These are phyloP conservation scores for Theileria orientalis DNA, from an alignment of 169 alveolate species.

Conservation along the genomic window DNA sequence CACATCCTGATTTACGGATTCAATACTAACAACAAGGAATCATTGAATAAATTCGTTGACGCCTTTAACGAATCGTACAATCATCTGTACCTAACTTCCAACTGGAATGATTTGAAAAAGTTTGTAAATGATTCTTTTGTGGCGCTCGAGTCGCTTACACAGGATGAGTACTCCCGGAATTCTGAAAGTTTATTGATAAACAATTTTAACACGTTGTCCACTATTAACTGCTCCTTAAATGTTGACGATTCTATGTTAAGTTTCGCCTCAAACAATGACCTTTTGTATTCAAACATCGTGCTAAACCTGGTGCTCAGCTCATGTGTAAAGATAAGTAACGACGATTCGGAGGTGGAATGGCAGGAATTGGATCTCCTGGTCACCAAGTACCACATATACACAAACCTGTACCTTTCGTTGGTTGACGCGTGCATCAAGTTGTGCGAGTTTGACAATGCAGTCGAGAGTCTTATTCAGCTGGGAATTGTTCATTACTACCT, in stretches of 20 bases:
- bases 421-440: slow-evolving; percentile 17
- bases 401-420: slow-evolving; percentile 15
- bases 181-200: not conserved
- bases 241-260: not conserved
- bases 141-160: not conserved
- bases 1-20: not conserved
- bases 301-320: slow-evolving; percentile 8
- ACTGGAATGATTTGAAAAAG: slow-evolving; percentile 3
- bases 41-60: not conserved
- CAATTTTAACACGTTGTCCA: slow-evolving; percentile 1
- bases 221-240: not conserved
- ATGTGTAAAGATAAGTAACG: not conserved
- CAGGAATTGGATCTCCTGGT: slow-evolving; percentile 27
- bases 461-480: slow-evolving; percentile 14
- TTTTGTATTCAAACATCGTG: not conserved
- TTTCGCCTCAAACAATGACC: not conserved
- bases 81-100: slow-evolving; percentile 1
- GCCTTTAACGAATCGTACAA: slow-evolving; percentile 8
- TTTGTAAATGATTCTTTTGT: slow-evolving; percentile 2
- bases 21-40: not conserved
- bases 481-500: slow-evolving; percentile 22
- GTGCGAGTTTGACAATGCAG: slow-evolving; percentile 26
- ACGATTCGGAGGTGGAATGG: not conserved
- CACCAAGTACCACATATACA: slow-evolving; percentile 28
- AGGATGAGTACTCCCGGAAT: not conserved